A percentile compares a stretch with the other conserved stretches of the same genome.
Evolutionary conservation across 306 rosid genomes (phyloP).

Genomic region (Glycine soja): DNA sequence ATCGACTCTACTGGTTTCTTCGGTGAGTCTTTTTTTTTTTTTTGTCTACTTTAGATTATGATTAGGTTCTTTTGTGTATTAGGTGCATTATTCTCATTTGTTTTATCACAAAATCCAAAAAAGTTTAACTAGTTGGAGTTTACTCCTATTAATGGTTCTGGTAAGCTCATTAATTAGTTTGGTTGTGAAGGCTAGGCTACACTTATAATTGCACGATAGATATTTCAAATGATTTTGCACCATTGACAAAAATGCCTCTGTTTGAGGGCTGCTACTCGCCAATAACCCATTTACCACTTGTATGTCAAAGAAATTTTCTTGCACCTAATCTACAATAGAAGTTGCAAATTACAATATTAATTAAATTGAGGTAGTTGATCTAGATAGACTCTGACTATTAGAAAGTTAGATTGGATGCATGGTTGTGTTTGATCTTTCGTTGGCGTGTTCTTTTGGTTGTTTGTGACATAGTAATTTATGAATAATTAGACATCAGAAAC

Average conservation of each 20-base stretch:
- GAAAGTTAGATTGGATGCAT: neutral
- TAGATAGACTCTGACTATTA: neutral
- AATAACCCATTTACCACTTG: neutral
- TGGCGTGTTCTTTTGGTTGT: neutral
- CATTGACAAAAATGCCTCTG: neutral
- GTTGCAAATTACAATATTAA: neutral
- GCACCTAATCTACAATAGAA: neutral
- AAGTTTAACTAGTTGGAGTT: neutral
- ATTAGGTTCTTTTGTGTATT: neutral
- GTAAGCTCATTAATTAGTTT: constrained; percentile 8
- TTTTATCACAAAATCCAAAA: neutral
- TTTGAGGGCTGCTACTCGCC: too few species aligned
- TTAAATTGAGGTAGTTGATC: neutral
- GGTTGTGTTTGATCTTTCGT: neutral
- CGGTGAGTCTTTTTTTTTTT: neutral
- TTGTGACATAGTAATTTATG: too few species aligned
- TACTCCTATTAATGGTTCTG: neutral
- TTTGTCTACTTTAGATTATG: constrained; percentile 11
- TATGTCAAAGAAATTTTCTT: neutral
- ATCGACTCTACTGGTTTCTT: constrained; percentile 1
- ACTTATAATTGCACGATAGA: neutral
- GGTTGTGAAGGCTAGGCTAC: neutral
- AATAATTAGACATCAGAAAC: neutral
- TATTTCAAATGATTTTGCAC: neutral
- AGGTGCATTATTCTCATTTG: neutral